These are phyloP conservation scores for Colletotrichum orbiculare DNA, from an alignment of 2,329 filamentous ascomycete genomes.

Conservation along the genomic window DNA sequence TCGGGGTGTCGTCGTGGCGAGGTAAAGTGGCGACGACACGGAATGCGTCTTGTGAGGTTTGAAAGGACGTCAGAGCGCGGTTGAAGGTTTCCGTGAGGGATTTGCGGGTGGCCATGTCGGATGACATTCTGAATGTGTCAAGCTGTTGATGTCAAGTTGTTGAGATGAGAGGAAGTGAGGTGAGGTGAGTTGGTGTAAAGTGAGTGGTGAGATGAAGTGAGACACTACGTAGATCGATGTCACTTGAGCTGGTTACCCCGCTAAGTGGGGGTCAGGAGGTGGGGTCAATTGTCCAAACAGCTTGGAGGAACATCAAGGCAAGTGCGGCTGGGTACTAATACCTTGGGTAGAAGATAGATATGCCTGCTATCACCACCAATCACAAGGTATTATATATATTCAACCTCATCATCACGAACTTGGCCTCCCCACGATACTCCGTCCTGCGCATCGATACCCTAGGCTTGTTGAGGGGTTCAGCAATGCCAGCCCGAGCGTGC, in stretches of 20 bases:
- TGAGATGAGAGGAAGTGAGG: conserved; percentile 3
- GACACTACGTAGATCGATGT: background rate
- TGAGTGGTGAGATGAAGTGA: conserved; percentile 7
- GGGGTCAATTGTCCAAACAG: background rate
- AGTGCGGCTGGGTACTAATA: background rate
- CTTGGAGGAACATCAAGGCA: background rate
- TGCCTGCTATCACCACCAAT: background rate
- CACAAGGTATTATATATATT: no score
- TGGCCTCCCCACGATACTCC: no score
- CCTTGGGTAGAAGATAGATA: background rate
- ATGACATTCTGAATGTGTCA: background rate
- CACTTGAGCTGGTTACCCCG: conserved; percentile 25
- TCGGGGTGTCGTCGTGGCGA: conserved; percentile 32
- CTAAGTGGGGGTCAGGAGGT: conserved; percentile 30
- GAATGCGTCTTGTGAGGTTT: conserved; percentile 55
- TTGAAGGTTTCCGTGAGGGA: conserved; percentile 55
- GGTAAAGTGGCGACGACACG: conserved; percentile 57
- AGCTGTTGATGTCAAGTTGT: background rate
- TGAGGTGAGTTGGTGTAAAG: background rate
- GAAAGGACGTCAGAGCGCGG: conserved; percentile 57
- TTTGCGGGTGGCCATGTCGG: conserved; percentile 38
- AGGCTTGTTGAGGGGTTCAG: no score
- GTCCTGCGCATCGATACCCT: no score
- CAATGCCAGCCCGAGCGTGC: no score
- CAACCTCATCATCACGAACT: no score